Percentiles rank a stretch among this genome's conserved stretches.
Evolutionary conservation across 768 basidiomycete species (phyloP).

Genomic region (Leccinum rimulosum): DNA sequence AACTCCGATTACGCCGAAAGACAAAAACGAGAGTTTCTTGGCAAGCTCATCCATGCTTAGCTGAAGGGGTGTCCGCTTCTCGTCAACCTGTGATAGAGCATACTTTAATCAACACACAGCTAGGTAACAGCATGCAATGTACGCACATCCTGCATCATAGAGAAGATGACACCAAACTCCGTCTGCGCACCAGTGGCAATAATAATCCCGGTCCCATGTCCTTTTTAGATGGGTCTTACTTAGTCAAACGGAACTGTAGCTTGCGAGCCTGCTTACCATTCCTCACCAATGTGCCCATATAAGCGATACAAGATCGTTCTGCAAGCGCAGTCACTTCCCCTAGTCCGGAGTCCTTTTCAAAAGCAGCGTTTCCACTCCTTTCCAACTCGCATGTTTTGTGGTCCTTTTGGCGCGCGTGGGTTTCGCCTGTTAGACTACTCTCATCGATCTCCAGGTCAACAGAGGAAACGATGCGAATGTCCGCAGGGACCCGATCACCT

Average conservation of each 20-base stretch:
- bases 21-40: slow-evolving; percentile 83
- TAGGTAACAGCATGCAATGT: neutral
- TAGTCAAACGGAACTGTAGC: neutral
- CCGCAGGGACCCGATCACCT: slow-evolving; percentile 93
- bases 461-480: slow-evolving; percentile 78
- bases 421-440: slow-evolving; percentile 93
- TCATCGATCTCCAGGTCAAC: slow-evolving; percentile 93
- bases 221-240: slow-evolving; percentile 34
- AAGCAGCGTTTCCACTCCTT: slow-evolving; percentile 13
- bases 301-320: slow-evolving; percentile 84
- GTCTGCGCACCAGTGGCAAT: slow-evolving; percentile 83
- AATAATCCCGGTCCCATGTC: slow-evolving; percentile 81
- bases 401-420: slow-evolving; percentile 71
- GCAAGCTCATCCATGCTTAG: slow-evolving; percentile 96
- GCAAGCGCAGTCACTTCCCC: slow-evolving; percentile 57
- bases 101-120: neutral
- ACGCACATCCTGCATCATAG: slow-evolving; percentile 95
- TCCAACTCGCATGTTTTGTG: slow-evolving; percentile 52
- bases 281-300: slow-evolving; percentile 94
- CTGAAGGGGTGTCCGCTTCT: slow-evolving; percentile 90
- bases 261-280: slow-evolving; percentile 54
- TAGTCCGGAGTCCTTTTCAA: slow-evolving; percentile 33
- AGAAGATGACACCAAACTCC: slow-evolving; percentile 95
- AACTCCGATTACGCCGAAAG: slow-evolving; percentile 91
- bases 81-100: slow-evolving; percentile 52